A percentile compares a stretch with the other conserved stretches of the same genome.
These are phyloP conservation scores for Candida dajiaensis DNA, from an alignment of 805 yeast genomes.

Conservation along the genomic window DNA sequence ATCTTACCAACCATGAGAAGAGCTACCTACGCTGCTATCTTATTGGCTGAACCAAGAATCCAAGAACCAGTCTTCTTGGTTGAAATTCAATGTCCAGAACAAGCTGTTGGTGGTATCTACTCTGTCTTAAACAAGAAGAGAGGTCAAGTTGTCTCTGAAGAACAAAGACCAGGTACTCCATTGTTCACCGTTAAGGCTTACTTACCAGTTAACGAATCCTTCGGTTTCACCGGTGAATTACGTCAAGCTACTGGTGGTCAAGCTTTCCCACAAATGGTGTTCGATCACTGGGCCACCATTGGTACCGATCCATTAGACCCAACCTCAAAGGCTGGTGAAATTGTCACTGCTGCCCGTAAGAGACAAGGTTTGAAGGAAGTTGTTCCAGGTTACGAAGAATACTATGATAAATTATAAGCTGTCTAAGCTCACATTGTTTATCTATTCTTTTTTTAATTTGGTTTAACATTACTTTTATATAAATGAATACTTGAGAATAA, in stretches of 20 bases:
- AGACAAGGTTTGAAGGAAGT: constrained; percentile 95
- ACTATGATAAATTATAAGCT: constrained; percentile 81
- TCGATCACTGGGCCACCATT: constrained; percentile 96
- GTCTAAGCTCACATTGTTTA: constrained; percentile 1
- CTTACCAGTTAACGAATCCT: constrained; percentile 99
- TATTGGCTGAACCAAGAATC: constrained; percentile 97
- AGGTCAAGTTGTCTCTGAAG: constrained; percentile 99
- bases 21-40: constrained; percentile 96
- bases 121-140: constrained; percentile 98
- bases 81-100: constrained; percentile 99
- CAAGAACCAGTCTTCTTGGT: constrained; percentile 99
- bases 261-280: constrained; percentile 99
- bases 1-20: constrained; percentile 99
- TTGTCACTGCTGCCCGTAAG: constrained; percentile 71
- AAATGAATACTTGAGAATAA: background rate
- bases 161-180: constrained; percentile 99
- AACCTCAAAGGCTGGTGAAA: constrained; percentile 61
- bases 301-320: constrained; percentile 91
- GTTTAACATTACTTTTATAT: background rate
- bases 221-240: constrained; percentile 99
- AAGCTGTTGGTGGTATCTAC: constrained; percentile 99
- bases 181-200: constrained; percentile 99
- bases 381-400: constrained; percentile 99
- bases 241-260: constrained; percentile 99
- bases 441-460: constrained; percentile 1